Percentiles rank a stretch among this genome's conserved stretches.
Evolutionary conservation across 495 filamentous ascomycete genomes (phyloP).

Genomic region (Pseudoneurospora amorphoporcata): DNA sequence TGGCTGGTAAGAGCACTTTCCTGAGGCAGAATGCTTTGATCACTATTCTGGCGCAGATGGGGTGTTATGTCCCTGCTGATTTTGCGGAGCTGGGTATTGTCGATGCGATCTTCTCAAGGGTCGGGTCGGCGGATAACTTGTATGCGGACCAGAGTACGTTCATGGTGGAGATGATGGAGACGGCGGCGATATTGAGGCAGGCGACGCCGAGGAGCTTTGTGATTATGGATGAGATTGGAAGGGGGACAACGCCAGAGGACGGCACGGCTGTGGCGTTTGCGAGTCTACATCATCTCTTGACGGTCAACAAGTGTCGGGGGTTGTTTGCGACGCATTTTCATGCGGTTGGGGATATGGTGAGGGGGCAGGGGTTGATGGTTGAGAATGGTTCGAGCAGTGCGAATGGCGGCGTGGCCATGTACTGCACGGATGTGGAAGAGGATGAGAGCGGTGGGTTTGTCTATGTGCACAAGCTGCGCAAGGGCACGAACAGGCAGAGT

Average conservation of each 20-base stretch:
- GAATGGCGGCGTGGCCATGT: slow-evolving; percentile 54
- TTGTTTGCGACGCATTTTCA: slow-evolving; percentile 98
- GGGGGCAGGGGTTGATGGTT: slow-evolving; percentile 20
- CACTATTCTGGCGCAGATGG: slow-evolving; percentile 82
- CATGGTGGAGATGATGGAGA: slow-evolving; percentile 82
- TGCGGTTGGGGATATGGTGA: slow-evolving; percentile 60
- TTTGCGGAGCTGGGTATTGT: slow-evolving; percentile 79
- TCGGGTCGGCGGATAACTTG: slow-evolving; percentile 87
- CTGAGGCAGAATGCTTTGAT: slow-evolving; percentile 91
- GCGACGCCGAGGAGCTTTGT: slow-evolving; percentile 71
- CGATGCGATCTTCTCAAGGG: slow-evolving; percentile 84
- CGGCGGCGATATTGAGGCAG: slow-evolving; percentile 54
- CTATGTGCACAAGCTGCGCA: slow-evolving; percentile 73
- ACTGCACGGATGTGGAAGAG: slow-evolving; percentile 86
- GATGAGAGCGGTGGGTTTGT: slow-evolving; percentile 54
- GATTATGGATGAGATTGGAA: slow-evolving; percentile 97
- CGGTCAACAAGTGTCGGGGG: slow-evolving; percentile 62
- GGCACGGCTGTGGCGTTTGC: slow-evolving; percentile 86
- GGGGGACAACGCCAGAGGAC: slow-evolving; percentile 87
- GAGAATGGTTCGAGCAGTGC: slow-evolving; percentile 34
- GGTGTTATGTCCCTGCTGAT: slow-evolving; percentile 81
- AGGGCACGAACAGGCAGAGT: slow-evolving; percentile 73
- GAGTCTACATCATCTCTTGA: slow-evolving; percentile 68
- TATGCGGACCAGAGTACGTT: slow-evolving; percentile 91
- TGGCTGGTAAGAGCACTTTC: slow-evolving; percentile 96